Base-by-base conservation (phyloP, 495 filamentous ascomycete genomes). In the Lentithecium fluviatile region DNA sequence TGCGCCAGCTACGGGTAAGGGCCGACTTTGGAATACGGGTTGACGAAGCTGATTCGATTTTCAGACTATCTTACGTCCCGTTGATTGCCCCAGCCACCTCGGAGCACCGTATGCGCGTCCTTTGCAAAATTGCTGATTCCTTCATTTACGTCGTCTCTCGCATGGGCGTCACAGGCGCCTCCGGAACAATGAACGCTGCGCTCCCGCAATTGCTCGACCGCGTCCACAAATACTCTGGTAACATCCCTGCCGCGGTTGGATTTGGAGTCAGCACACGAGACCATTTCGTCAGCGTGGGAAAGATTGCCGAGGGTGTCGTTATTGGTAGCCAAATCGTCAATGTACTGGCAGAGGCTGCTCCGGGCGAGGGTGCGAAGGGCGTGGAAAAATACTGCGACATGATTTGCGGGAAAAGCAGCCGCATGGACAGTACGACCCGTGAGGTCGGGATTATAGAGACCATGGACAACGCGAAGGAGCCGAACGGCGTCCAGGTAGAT, bases 101-200 rank as follows among this genome's bases (percentile, higher is more conserved):
- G n/a, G 88, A 94, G 56, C 74, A 83, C 45, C 89, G 94, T 56
- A 93, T 97, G 90, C 91, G 91, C 75, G 77, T 96, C 3, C 84
- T 99, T 21, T 99, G 94, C 82, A 86, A 89, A 74, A 95, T 99
- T 49, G 94, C 95, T 66, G 93, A 97, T 75, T 96, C 91, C 8
- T 99, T 99, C 79, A 95, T 99, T 75, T 99, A 99, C 73, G 94
- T 99, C 56, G 95, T 97, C 20, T 97, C 94, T 2, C 83, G 93
- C 60, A 96, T 97, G 90, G 94, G 94, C 61, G 91, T 97, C 34
- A 98, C 94, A 1, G 94, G 94, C 65, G 94, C 90, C 20, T 86
- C 86, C 0, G 91, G 92, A 26, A 85, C 82, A 25, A 78, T 98
- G 60, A 95, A 88, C 71, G 74, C 82, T 40, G 85, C 87, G 53